These are phyloP conservation scores for Aspergillus sp. DNA, from an alignment of 2,329 filamentous ascomycete species.

Conservation along the genomic window DNA sequence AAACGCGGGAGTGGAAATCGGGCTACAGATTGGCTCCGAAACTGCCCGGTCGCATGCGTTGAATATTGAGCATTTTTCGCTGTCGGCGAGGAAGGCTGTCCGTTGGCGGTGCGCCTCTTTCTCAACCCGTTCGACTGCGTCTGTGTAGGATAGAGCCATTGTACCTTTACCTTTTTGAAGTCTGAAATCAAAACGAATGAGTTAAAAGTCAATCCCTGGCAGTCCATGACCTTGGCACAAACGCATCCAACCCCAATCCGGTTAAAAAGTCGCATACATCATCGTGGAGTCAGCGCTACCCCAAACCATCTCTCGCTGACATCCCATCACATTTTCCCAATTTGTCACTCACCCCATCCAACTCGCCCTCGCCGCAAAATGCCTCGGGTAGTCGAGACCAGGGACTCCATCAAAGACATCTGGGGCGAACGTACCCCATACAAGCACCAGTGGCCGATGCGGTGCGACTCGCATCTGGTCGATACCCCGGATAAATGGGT, in stretches of 20 bases:
- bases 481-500: constrained; percentile 46
- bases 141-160: background rate
- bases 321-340: background rate
- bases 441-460: constrained; percentile 40
- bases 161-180: background rate
- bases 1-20: constrained; percentile 26
- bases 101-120: background rate
- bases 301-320: no score
- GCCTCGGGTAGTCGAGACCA: constrained; percentile 19
- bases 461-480: constrained; percentile 34
- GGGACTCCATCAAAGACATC: constrained; percentile 39
- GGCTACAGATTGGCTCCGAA: constrained; percentile 2
- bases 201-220: background rate
- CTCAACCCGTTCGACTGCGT: background rate
- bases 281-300: background rate
- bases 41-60: constrained; percentile 7
- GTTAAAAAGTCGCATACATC: constrained; percentile 1
- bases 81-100: background rate
- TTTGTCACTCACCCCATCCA: background rate
- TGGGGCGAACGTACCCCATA: constrained; percentile 40
- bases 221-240: background rate
- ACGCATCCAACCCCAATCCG: background rate
- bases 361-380: constrained; percentile 2
- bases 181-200: background rate
- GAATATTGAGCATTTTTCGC: background rate